These are phyloP conservation scores for Alternaria triticina DNA, from an alignment of 2,329 filamentous ascomycete species.

Conservation along the genomic window DNA sequence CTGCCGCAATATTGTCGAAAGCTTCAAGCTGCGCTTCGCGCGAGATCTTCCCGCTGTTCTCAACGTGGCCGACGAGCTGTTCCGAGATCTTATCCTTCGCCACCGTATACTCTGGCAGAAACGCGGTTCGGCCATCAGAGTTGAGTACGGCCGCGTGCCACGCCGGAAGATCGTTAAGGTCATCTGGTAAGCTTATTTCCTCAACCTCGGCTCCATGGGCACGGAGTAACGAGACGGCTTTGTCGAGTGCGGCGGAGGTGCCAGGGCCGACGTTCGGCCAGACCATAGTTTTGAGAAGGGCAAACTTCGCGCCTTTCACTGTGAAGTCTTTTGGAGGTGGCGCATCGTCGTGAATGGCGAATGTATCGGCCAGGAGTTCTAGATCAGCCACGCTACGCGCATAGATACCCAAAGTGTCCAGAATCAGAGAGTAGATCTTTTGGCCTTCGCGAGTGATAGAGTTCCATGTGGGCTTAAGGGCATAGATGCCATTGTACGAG, in stretches of 20 bases:
- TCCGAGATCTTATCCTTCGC: conserved; percentile 57
- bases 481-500: conserved; percentile 70
- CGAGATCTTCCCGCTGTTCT: conserved; percentile 54
- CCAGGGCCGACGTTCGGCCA: conserved; percentile 55
- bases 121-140: conserved; percentile 61
- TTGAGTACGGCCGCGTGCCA: conserved; percentile 61
- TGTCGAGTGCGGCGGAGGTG: conserved; percentile 44
- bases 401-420: conserved; percentile 69
- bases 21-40: conserved; percentile 59
- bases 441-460: conserved; percentile 67
- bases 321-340: conserved; percentile 44
- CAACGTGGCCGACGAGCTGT: conserved; percentile 58
- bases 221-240: conserved; percentile 42
- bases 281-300: conserved; percentile 57
- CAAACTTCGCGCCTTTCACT: conserved; percentile 59
- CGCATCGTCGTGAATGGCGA: conserved; percentile 61
- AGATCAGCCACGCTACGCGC: conserved; percentile 65
- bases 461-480: conserved; percentile 71
- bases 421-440: conserved; percentile 63
- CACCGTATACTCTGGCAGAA: conserved; percentile 60
- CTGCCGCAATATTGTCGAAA: conserved; percentile 61
- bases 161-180: conserved; percentile 45
- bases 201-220: conserved; percentile 62
- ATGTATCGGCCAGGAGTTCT: conserved; percentile 61
- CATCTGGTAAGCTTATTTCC: conserved; percentile 60